Conservation (phyloP, 2,329 filamentous ascomycete species). For the Aspergillus aculeatinus region DNA sequence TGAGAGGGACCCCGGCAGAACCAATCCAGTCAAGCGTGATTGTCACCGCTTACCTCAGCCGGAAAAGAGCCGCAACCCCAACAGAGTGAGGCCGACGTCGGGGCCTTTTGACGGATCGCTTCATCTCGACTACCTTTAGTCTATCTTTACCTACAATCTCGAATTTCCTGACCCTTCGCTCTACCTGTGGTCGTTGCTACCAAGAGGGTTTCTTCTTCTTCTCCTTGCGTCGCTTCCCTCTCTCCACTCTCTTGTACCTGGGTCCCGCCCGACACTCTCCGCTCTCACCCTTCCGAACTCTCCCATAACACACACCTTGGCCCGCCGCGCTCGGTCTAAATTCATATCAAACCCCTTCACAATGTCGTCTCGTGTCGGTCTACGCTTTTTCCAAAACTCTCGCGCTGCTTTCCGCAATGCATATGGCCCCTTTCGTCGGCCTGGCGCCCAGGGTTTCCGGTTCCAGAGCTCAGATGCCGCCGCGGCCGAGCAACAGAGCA, state of each 20-base stretch:
- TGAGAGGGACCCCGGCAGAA: conserved; percentile 5
- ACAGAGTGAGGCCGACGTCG: conserved; percentile 19
- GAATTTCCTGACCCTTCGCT: not conserved
- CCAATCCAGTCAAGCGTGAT: conserved; percentile 29
- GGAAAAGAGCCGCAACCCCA: conserved; percentile 21
- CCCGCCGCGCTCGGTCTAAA: conserved; percentile 12
- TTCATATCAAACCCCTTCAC: conserved; percentile 17
- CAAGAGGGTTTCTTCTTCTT: not conserved
- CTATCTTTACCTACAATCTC: conserved; percentile 1
- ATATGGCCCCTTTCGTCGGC: conserved; percentile 56
- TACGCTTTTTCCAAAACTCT: conserved; percentile 57
- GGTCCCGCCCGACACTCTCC: conserved; percentile 1
- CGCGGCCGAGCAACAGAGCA: conserved; percentile 46
- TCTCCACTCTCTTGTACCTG: not conserved
- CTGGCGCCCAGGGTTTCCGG: conserved; percentile 56
- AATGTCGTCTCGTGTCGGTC: conserved; percentile 59
- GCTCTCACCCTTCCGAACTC: conserved; percentile 16
- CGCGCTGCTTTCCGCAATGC: conserved; percentile 52
- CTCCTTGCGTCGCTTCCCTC: not conserved
- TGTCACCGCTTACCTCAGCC: conserved; percentile 32
- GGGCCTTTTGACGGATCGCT: conserved; percentile 4
- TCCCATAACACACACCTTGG: conserved; percentile 8
- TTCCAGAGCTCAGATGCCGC: conserved; percentile 68
- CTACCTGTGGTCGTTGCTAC: not conserved
- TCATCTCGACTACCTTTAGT: not conserved